These are phyloP conservation scores for Globisporangium spiculum DNA, from an alignment of 352 stramenopile species.

Conservation along the genomic window DNA sequence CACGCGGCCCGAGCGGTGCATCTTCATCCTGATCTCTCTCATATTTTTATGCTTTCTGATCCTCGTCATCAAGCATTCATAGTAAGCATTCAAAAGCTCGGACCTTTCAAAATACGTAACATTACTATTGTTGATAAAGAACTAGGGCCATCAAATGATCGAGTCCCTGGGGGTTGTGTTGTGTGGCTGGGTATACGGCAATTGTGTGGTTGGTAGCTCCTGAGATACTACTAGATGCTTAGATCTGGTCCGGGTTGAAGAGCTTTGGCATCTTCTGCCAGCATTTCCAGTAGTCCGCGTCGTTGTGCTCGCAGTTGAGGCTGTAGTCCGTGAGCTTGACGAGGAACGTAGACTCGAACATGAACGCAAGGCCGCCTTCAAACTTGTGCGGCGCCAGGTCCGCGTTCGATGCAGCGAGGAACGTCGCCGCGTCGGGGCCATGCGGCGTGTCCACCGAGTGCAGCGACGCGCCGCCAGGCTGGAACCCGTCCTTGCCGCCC, in stretches of 20 bases:
- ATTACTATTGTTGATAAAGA: neutral
- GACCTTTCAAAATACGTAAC: constrained; percentile 9
- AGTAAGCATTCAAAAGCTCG: too few species aligned
- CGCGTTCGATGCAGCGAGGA: constrained; percentile 84
- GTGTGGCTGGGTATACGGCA: neutral
- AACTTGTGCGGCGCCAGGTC: constrained; percentile 89
- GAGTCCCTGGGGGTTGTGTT: neutral
- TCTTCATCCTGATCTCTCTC: constrained; percentile 52
- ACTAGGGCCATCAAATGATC: neutral
- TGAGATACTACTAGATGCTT: neutral
- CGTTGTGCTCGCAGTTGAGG: constrained; percentile 83
- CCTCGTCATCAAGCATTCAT: constrained; percentile 68
- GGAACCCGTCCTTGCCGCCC: constrained; percentile 82
- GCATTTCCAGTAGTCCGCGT: constrained; percentile 91
- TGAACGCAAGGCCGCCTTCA: constrained; percentile 93
- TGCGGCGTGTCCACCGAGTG: constrained; percentile 90
- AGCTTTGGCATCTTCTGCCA: constrained; percentile 92
- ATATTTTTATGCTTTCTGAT: constrained; percentile 72
- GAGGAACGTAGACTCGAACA: constrained; percentile 96
- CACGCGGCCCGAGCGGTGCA: constrained; percentile 68
- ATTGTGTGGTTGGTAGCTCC: neutral
- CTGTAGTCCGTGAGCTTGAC: constrained; percentile 89
- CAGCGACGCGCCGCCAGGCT: constrained; percentile 90
- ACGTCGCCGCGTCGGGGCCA: constrained; percentile 92
- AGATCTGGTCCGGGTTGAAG: constrained; percentile 57